Conservation (phyloP, 139 green algal species). For the Asterochloris erici region DNA sequence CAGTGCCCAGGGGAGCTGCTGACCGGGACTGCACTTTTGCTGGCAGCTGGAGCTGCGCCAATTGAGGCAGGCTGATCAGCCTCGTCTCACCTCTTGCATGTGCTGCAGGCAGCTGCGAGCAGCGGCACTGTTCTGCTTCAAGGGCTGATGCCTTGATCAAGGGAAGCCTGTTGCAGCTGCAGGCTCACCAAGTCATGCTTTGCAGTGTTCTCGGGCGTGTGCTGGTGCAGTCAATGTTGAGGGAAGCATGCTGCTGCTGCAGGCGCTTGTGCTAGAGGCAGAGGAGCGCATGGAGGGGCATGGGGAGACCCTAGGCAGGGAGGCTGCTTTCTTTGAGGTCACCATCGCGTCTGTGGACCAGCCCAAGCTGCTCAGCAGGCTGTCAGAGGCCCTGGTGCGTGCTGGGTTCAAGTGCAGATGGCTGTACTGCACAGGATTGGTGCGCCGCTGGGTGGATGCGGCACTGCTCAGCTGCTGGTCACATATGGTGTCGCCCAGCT, state of each 20-base stretch:
- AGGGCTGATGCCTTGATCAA: background rate
- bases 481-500: background rate
- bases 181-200: background rate
- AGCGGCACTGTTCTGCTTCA: no score
- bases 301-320: slow-evolving; percentile 13
- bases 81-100: no score
- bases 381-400: slow-evolving; percentile 81
- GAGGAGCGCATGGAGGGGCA: slow-evolving; percentile 39
- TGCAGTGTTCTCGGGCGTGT: no score
- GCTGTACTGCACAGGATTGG: background rate
- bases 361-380: slow-evolving; percentile 85
- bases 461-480: background rate
- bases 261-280: slow-evolving; percentile 72
- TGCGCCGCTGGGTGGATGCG: background rate
- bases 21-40: no score
- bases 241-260: background rate
- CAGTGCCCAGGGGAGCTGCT: no score
- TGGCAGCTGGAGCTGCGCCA: no score
- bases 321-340: slow-evolving; percentile 83
- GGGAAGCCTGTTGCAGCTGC: background rate
- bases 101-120: no score
- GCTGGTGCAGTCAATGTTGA: no score
- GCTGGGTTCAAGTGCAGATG: background rate
- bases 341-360: slow-evolving; percentile 88
- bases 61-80: no score